Percentiles rank a stretch among this genome's conserved stretches.
These are phyloP conservation scores for Letharia columbiana DNA, from an alignment of 495 filamentous ascomycete species.

Conservation along the genomic window DNA sequence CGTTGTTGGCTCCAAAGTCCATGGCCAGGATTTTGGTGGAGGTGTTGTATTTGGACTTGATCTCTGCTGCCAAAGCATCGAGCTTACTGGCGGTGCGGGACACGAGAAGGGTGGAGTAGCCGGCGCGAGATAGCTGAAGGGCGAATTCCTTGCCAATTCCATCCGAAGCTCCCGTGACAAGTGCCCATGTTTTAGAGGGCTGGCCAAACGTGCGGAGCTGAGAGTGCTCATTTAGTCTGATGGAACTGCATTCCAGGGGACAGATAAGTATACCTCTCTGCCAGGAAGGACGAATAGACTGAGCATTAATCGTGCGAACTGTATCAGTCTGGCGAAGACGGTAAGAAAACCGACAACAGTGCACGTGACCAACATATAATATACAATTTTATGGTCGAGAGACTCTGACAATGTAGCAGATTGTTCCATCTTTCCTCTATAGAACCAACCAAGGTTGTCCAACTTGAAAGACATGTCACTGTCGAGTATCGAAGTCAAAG, in stretches of 20 bases:
- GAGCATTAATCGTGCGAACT: conserved; percentile 55
- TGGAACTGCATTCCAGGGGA: background rate
- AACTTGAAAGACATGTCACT: conserved; percentile 14
- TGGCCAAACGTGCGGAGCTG: conserved; percentile 86
- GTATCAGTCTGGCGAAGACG: conserved; percentile 47
- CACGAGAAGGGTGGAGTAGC: conserved; percentile 88
- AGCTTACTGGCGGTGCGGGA: conserved; percentile 92
- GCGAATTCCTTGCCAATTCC: conserved; percentile 97
- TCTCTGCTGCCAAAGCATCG: conserved; percentile 61
- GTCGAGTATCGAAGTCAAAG: background rate
- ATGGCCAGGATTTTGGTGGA: conserved; percentile 72
- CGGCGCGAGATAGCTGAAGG: conserved; percentile 76
- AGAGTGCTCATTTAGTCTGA: background rate
- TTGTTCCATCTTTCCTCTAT: conserved; percentile 8
- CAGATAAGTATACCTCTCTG: conserved; percentile 40
- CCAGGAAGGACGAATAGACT: conserved; percentile 72
- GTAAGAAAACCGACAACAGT: conserved; percentile 9
- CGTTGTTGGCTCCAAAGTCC: conserved; percentile 76
- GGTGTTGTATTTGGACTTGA: conserved; percentile 52
- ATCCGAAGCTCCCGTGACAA: conserved; percentile 93
- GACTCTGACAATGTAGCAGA: background rate
- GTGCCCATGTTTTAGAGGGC: conserved; percentile 78
- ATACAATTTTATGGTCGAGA: background rate
- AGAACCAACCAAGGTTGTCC: conserved; percentile 18
- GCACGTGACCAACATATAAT: conserved; percentile 7